Evolutionary conservation across 2,329 filamentous ascomycete genomes (phyloP), one percentile per base, ranked within the genome.

Genomic region (Fusarium chaquense): DNA sequence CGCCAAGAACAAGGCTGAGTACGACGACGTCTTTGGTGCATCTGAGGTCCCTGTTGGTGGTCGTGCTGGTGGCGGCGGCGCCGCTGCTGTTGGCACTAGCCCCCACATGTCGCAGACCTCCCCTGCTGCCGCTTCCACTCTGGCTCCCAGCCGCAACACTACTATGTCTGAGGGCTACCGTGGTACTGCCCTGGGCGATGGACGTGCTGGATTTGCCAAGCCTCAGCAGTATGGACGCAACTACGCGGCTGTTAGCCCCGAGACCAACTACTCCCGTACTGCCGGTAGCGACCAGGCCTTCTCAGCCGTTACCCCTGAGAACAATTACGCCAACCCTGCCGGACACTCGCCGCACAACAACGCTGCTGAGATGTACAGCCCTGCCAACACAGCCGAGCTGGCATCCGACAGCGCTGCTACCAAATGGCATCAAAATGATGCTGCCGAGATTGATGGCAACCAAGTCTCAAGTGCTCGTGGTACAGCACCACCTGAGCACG

Each of bases 21-120:
- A 78, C 44, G 81, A 82, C 62, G 80, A 81, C 64, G 75, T 82
- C 57, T 78, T 81, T 54, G 81, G 80, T 58, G 78, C 81, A 30
- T 82, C 80, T 10, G 81, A 82, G 70, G 80, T 82, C 8, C 81
- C 81, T n/a, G 79, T 82, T 15, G 80, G 80, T 32, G 79, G 80
- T 30, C 71, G 72, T 40, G 61, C 68, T 33, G 67, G 67, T 41
- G 66, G 69, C 22, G 66, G 69, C 30, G 66, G 51, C 30, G 47
- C 32, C 47, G 51, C 54, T 10, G 60, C 30, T 52, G 32, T 52
- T 9, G 57, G 72, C 54, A 66, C 70, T 51, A 71, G 65, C 46
- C 74, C 69, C 54, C 73, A 75, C 71, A 81, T 80, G 78, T 73
- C 80, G 22, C 74, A 76, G 53, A 30, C 68, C 41, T 69, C 70